phyloP scores from a whole-genome alignment of 768 basidiomycete genomes.

The Agaricus sinodeliciosus region DNA sequence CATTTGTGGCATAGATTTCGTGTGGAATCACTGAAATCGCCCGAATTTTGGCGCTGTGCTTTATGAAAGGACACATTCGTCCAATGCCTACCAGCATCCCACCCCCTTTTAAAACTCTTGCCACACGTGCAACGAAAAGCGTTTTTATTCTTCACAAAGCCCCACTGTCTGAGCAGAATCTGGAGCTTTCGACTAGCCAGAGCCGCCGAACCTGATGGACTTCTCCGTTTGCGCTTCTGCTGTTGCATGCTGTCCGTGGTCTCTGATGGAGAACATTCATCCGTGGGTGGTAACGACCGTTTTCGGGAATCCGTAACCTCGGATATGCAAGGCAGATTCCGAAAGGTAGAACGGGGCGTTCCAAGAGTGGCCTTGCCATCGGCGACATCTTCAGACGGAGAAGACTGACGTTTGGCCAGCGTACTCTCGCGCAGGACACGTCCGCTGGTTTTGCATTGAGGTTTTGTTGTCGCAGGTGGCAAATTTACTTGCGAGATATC shows the following conservation, averaged over 20 bases:
- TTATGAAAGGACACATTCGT: neutral
- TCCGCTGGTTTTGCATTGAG: too few species aligned
- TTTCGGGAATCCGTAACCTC: too few species aligned
- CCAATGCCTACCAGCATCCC: constrained; percentile 5
- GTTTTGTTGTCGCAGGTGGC: neutral
- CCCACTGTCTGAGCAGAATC: neutral
- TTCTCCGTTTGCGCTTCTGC: neutral
- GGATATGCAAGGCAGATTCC: too few species aligned
- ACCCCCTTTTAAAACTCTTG: neutral
- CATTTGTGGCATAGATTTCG: neutral
- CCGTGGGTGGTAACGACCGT: too few species aligned
- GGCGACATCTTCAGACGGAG: too few species aligned
- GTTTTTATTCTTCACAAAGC: neutral
- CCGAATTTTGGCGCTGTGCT: neutral
- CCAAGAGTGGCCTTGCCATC: too few species aligned
- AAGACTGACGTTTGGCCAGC: neutral
- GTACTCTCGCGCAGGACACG: neutral
- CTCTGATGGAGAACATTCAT: neutral
- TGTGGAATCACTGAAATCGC: neutral
- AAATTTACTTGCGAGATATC: neutral
- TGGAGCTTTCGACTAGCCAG: neutral
- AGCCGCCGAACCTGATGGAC: too few species aligned
- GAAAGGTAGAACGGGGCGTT: too few species aligned
- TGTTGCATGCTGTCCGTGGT: too few species aligned
- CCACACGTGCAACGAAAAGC: neutral